Conservation (phyloP, 2,329 filamentous ascomycete genomes). For the Xylariaceae sp. region DNA sequence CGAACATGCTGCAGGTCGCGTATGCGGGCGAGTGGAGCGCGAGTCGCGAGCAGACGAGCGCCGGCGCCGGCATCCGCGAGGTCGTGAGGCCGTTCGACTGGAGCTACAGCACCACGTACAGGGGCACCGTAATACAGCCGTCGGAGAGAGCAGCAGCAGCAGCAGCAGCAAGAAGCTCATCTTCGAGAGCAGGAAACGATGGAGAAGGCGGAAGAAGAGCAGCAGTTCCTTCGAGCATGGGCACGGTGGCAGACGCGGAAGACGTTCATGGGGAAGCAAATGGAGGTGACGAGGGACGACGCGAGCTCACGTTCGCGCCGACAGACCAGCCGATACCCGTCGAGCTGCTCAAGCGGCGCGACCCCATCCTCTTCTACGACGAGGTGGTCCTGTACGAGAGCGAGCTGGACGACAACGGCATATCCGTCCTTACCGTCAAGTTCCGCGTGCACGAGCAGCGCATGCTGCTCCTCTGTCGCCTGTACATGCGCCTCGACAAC, state of each 20-base stretch:
- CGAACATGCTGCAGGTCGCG: constrained; percentile 85
- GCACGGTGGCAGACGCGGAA: too few species aligned
- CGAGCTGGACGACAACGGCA: constrained; percentile 95
- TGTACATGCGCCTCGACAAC: constrained; percentile 91
- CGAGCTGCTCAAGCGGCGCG: constrained; percentile 77
- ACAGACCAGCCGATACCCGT: constrained; percentile 61
- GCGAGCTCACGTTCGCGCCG: constrained; percentile 17
- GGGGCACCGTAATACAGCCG: constrained; percentile 55
- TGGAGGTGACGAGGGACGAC: background rate
- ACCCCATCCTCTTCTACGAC: constrained; percentile 95
- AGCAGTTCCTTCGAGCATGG: too few species aligned
- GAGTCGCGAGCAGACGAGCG: constrained; percentile 66
- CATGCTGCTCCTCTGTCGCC: constrained; percentile 75
- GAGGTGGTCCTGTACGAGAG: constrained; percentile 96
- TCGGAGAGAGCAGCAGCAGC: constrained; percentile 5
- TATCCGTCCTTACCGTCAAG: constrained; percentile 85
- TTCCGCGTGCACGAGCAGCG: constrained; percentile 86
- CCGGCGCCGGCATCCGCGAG: constrained; percentile 84
- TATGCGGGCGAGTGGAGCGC: constrained; percentile 82
- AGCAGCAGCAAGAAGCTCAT: background rate
- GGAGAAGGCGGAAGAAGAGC: too few species aligned
- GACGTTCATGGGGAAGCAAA: too few species aligned
- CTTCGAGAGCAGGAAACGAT: background rate
- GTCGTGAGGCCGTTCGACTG: constrained; percentile 96
- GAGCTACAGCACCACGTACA: constrained; percentile 90